phyloP scores from a whole-genome alignment of 441 rosid genomes.

The Pelargonium hybrid region DNA sequence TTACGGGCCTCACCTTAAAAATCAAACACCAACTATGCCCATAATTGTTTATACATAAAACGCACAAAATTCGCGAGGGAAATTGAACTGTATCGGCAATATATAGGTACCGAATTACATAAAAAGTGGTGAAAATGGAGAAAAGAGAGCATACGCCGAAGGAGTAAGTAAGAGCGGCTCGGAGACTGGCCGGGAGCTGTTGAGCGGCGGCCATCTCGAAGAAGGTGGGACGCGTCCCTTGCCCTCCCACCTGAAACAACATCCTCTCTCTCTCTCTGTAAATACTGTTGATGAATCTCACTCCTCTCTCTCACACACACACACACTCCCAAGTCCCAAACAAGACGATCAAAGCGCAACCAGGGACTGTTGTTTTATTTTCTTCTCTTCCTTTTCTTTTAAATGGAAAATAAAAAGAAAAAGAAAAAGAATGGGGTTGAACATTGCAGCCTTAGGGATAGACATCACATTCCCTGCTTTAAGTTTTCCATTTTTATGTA shows the following conservation, averaged over 20 bases:
- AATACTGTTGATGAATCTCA: background rate
- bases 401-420: no score
- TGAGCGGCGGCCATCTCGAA: slow-evolving; percentile 99
- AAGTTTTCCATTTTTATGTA: no score
- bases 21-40: background rate
- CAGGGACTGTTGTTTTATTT: no score
- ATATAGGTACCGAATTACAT: background rate
- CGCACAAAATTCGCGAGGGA: background rate
- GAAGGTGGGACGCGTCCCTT: slow-evolving; percentile 95
- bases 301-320: background rate
- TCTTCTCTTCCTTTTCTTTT: no score
- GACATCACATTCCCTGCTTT: no score
- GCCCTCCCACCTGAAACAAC: slow-evolving; percentile 99
- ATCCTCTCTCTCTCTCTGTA: slow-evolving; percentile 30
- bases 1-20: background rate
- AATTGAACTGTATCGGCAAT: background rate
- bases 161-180: slow-evolving; percentile 91
- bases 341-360: no score
- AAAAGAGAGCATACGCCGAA: slow-evolving; percentile 46
- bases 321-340: no score
- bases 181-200: slow-evolving; percentile 95
- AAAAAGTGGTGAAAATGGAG: background rate
- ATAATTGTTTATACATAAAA: background rate
- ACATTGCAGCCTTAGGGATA: no score
- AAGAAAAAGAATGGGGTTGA: no score